Conservation (phyloP, 148 eudicot genomes). For the Tetragonia tetragonoides region DNA sequence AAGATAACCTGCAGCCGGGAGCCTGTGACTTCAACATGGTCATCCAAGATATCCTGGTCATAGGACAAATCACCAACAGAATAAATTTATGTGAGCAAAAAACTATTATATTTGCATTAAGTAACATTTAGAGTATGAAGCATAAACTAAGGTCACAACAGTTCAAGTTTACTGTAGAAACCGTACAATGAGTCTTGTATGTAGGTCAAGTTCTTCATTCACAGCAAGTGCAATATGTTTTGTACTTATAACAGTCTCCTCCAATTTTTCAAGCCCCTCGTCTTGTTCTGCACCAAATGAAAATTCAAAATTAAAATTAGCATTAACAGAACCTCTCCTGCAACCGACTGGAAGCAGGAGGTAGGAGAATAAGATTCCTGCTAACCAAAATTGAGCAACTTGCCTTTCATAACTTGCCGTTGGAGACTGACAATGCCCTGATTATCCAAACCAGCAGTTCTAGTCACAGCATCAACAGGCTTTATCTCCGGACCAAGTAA, state of each 20-base stretch:
- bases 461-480: slow-evolving; percentile 76
- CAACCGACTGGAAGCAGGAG: slow-evolving; percentile 1
- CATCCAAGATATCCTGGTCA: slow-evolving; percentile 72
- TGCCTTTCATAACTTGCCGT: slow-evolving; percentile 85
- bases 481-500: slow-evolving; percentile 80
- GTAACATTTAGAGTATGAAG: not conserved
- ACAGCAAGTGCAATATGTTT: slow-evolving; percentile 93
- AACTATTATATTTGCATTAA: not conserved
- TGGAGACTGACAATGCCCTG: slow-evolving; percentile 79
- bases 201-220: slow-evolving; percentile 89
- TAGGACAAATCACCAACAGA: slow-evolving; percentile 1
- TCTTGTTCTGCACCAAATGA: slow-evolving; percentile 75
- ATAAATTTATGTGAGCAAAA: not conserved
- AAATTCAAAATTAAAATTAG: slow-evolving; percentile 10
- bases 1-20: slow-evolving; percentile 67
- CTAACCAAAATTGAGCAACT: slow-evolving; percentile 28
- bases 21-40: slow-evolving; percentile 76
- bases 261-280: slow-evolving; percentile 87
- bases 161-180: not conserved
- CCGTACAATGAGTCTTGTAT: slow-evolving; percentile 75
- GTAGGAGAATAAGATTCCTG: not conserved
- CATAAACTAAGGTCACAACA: slow-evolving; percentile 6
- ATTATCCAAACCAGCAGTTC: slow-evolving; percentile 71
- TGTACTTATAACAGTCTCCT: slow-evolving; percentile 80
- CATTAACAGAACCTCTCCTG: not conserved